Percentiles rank a stretch among this genome's conserved stretches.
phyloP scores from a whole-genome alignment of 176 grass and related monocot genomes.

The Oryza rufipogon region DNA sequence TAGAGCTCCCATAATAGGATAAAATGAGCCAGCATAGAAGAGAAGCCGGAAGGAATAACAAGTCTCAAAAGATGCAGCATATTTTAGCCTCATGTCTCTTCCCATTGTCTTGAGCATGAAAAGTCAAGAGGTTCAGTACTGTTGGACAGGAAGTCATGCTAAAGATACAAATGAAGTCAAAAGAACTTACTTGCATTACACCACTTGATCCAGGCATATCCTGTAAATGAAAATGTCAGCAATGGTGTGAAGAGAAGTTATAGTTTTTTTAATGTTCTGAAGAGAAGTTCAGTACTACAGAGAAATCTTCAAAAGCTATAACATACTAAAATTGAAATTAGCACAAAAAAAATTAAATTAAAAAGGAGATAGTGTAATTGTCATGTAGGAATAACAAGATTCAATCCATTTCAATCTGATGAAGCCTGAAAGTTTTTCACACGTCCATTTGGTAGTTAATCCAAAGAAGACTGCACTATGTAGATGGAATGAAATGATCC shows the following conservation, averaged over 20 bases:
- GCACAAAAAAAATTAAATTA: not conserved
- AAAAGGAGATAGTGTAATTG: slow-evolving; percentile 3
- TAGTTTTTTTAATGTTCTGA: slow-evolving; percentile 4
- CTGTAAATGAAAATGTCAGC: slow-evolving; percentile 58
- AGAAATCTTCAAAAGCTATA: not conserved
- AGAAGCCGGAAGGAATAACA: slow-evolving; percentile 91
- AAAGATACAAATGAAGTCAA: slow-evolving; percentile 21
- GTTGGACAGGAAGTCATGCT: not conserved
- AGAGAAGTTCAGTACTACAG: slow-evolving; percentile 11
- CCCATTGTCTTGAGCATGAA: slow-evolving; percentile 80
- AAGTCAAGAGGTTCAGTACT: slow-evolving; percentile 35
- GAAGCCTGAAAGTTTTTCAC: not conserved
- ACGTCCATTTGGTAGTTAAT: not conserved
- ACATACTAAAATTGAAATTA: slow-evolving; percentile 8
- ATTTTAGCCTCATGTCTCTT: slow-evolving; percentile 86
- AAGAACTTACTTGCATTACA: slow-evolving; percentile 87
- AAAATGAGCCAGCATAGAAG: slow-evolving; percentile 82
- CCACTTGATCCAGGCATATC: slow-evolving; percentile 97
- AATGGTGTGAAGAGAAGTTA: not conserved
- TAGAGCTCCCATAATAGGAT: slow-evolving; percentile 96
- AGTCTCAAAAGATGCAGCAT: slow-evolving; percentile 92
- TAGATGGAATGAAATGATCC: not conserved
- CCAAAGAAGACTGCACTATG: not conserved
- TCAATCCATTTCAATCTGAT: not conserved
- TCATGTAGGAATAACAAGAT: not conserved